Conservation (phyloP, 371 early-diverging fungal genomes). For the Actinomortierella ambigua region DNA sequence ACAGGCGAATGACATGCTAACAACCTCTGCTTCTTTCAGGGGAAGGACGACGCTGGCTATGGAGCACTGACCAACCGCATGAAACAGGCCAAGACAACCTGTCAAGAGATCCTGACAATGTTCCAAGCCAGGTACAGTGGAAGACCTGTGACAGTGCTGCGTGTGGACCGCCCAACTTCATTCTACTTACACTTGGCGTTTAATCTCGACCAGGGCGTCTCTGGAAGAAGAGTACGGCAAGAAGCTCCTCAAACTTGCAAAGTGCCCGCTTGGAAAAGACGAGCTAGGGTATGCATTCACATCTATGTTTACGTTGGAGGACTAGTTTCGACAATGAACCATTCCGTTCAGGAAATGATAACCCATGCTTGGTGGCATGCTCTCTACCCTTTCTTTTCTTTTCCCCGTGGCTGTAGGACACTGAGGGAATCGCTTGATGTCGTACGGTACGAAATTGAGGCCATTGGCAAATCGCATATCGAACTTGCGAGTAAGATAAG, state of each 20-base stretch:
- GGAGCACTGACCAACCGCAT: slow-evolving; percentile 81
- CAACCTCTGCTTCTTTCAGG: slow-evolving; percentile 50
- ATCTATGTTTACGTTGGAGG: background rate
- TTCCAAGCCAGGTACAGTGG: slow-evolving; percentile 49
- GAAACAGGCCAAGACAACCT: slow-evolving; percentile 84
- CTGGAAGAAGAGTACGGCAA: slow-evolving; percentile 91
- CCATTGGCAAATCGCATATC: slow-evolving; percentile 73
- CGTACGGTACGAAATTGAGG: slow-evolving; percentile 81
- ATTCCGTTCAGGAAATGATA: background rate
- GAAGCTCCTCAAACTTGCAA: slow-evolving; percentile 77
- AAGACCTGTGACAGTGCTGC: slow-evolving; percentile 45
- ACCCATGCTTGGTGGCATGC: slow-evolving; percentile 2
- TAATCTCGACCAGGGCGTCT: slow-evolving; percentile 60
- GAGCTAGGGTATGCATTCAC: slow-evolving; percentile 76
- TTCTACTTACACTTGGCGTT: background rate
- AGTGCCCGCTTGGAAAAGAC: slow-evolving; percentile 78
- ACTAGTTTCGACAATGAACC: background rate
- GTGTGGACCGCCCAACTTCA: slow-evolving; percentile 12
- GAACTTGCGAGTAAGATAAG: slow-evolving; percentile 82
- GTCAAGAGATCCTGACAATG: slow-evolving; percentile 74
- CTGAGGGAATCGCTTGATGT: slow-evolving; percentile 69
- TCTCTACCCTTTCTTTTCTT: background rate
- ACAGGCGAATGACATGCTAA: background rate
- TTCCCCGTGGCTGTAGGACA: slow-evolving; percentile 50
- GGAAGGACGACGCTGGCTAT: slow-evolving; percentile 86